Base-by-base conservation (phyloP, 2,329 filamentous ascomycete genomes). In the Xylariales sp. region DNA sequence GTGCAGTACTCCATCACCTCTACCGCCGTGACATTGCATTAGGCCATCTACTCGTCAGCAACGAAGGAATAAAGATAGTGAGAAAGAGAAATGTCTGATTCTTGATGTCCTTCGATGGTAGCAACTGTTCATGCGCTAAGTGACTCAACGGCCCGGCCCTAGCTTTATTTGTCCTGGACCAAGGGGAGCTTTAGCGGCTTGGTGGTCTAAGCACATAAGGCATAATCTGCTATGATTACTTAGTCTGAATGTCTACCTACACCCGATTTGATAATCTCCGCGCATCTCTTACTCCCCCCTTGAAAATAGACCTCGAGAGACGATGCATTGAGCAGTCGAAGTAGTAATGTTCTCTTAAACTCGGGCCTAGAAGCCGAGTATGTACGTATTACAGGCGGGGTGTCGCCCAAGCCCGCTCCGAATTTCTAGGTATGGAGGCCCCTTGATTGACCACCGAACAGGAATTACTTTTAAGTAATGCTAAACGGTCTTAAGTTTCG, bases 121-220 rank as follows among this genome's bases (percentile, higher is more conserved):
- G 49, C n/a, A 18, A 18, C 1, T 16, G 28, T 12, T 50, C 28
- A 3, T 30, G 30, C 49, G 30, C 49, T 52, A 23, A 23, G 23
- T 23, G 23, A 54, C 32, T 14, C 32, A 5, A 23, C 52, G 52
- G 52, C n/a, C 52, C 52, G 52, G n/a, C n/a, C 52, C 52, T 55
- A 55, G 52, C 52, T 18, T 18, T 23, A 7, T 18, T 36, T 5
- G 34, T 9, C 32, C 14, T 18, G 32, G 36, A 53, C 52, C 52
- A 55, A 23, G 23, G 52, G 36, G 12, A 39, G 6, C 8, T 39
- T 39, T 39, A 39, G 36, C 8, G 36, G 36, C 36, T 39, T 10
- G 36, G 36, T 10, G 36, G 36, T 39, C 36, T 39, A 39, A 36
- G 23, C 23, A 23, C 23, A 23, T 23, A 23, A 23, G 23, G 23